Conservation (phyloP, 192 early-diverging fungal species). For the Coemansia javaensis region DNA sequence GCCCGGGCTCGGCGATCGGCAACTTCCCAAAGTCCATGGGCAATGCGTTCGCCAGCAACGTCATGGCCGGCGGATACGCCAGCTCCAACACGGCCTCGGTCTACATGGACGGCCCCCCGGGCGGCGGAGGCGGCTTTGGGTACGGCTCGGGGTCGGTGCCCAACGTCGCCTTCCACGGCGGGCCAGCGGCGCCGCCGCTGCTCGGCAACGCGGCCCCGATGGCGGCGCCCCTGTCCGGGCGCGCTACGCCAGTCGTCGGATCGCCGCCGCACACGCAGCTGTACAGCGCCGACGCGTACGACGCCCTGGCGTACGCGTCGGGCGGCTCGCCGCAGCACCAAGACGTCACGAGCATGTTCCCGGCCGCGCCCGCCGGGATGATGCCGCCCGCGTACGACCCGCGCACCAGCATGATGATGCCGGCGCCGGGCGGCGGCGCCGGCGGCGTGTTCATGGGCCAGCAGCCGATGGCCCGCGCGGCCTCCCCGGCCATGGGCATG, state of each 20-base stretch:
- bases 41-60: conserved; percentile 11
- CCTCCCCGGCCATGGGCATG: conserved; percentile 20
- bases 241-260: conserved; percentile 19
- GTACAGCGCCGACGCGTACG: conserved; percentile 36
- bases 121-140: conserved; percentile 20
- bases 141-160: conserved; percentile 31
- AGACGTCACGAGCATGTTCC: conserved; percentile 16
- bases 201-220: conserved; percentile 10
- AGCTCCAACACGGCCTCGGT: conserved; percentile 34
- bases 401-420: conserved; percentile 33
- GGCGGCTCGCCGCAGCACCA: conserved; percentile 19
- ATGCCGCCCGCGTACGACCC: conserved; percentile 46
- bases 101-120: conserved; percentile 43
- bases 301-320: conserved; percentile 38
- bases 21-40: conserved; percentile 42
- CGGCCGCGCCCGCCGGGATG: background rate
- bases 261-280: conserved; percentile 25
- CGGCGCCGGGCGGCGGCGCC: conserved; percentile 1
- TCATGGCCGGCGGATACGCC: conserved; percentile 17
- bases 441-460: conserved; percentile 9
- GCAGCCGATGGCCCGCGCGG: conserved; percentile 12
- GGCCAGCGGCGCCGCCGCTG: no score
- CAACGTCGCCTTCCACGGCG: conserved; percentile 29
- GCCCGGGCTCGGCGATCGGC: conserved; percentile 39
- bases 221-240: conserved; percentile 8